Evolutionary conservation across 371 early-diverging fungal species (phyloP), one percentile per base, ranked within the genome.

Genomic region (Basidiobolus meristosporus): DNA sequence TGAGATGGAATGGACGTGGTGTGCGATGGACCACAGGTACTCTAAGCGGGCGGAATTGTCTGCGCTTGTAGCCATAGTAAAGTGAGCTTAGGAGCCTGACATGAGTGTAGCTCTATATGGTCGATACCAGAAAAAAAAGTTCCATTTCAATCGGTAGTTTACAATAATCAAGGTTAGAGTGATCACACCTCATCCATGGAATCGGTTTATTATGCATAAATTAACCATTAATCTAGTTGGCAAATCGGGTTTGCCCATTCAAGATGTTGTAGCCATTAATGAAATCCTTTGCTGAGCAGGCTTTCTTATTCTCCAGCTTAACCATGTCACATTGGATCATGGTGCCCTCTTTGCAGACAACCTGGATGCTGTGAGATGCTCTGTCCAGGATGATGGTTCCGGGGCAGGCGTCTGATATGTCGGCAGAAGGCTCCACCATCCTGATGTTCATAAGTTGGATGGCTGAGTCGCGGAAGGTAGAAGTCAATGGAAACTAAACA

Each of bases 251-350:
- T n/a, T 33, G 15, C 19, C 36, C 41, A 41, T 37, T 46, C 14
- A 20, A 15, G 7, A 46, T 15, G 21, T 20, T 14, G 37, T 46
- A 46, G 18, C 46, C 46, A 36, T 46, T 46, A 40, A 46, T 41
- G 41, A 40, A 46, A 36, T 46, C 46, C 18, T 36, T 22, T 7
- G 30, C 36, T 10, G 16, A 26, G 2, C 40, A 36, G 22, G 36
- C 41, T 14, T 21, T 39, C 21, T 46, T 46, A 7, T 33, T 15
- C 34, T 31, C 41, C 36, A 46, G 30, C 41, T 46, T 39, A 14
- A 46, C 46, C n/a, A 22, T 33, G 14, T 7, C 17, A 22, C 44
- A 44, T 15, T 17, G 16, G 20, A 44, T 37, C 15, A 23, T 21
- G 14, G 14, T 14, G 11, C 12, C 32, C 20, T 10, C 18, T 12